Evolutionary conservation across 1,284 basidiomycete species (phyloP).

Genomic region (Hymenochaete sp.): DNA sequence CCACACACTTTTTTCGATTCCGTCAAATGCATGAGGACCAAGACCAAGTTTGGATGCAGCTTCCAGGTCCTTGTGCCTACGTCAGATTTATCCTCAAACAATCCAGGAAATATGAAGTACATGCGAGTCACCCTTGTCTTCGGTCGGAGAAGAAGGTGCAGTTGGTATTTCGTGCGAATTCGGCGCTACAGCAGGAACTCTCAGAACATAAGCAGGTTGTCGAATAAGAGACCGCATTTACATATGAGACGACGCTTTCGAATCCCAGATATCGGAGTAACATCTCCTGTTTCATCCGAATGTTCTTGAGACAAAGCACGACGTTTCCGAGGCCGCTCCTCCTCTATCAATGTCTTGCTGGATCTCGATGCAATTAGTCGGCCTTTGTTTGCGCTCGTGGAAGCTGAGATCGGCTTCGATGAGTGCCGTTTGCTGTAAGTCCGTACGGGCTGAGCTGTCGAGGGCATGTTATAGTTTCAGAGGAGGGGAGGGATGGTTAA

Average conservation of each 20-base stretch:
- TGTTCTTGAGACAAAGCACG: not conserved
- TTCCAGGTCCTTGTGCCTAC: too few species aligned
- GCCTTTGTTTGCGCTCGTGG: not conserved
- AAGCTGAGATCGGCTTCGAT: not conserved
- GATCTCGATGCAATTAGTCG: not conserved
- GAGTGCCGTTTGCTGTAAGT: conserved; percentile 14
- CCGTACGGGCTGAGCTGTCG: conserved; percentile 3
- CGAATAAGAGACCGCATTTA: too few species aligned
- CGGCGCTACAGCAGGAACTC: not conserved
- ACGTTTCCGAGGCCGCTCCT: conserved; percentile 9
- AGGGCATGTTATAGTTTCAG: conserved; percentile 1
- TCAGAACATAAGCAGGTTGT: too few species aligned
- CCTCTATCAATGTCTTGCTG: conserved; percentile 1
- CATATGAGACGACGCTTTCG: too few species aligned
- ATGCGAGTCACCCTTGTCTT: not conserved
- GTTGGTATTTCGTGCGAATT: conserved; percentile 6
- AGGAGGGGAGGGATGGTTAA: not conserved
- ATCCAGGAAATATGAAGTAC: too few species aligned
- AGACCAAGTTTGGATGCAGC: too few species aligned
- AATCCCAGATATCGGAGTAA: not conserved
- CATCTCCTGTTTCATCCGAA: not conserved
- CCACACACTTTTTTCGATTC: not conserved
- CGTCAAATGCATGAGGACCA: too few species aligned
- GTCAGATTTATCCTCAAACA: too few species aligned
- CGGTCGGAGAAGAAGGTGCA: not conserved